phyloP scores from a whole-genome alignment of 2,329 filamentous ascomycete species.

The Emericellopsis cladophorae region DNA sequence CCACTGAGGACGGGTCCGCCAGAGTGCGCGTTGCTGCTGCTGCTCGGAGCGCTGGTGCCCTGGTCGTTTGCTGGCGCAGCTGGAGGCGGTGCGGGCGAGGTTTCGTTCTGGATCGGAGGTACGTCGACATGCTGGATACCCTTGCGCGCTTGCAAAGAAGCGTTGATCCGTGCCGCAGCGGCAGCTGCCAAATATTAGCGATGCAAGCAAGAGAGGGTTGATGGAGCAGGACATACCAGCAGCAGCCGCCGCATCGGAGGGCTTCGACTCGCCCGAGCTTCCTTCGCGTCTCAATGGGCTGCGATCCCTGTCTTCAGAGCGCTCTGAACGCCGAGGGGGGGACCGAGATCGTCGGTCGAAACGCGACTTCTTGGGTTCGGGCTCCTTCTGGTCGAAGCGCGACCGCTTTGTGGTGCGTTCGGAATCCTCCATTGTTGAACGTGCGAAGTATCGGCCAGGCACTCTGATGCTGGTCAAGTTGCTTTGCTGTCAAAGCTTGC shows the following conservation, averaged over 20 bases:
- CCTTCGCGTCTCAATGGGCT: constrained; percentile 53
- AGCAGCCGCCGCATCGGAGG: constrained; percentile 60
- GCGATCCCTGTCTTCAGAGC: constrained; percentile 64
- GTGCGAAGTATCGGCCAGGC: no score
- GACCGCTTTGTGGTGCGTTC: constrained; percentile 70
- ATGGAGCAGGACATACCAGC: constrained; percentile 42
- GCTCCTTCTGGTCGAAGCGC: constrained; percentile 86
- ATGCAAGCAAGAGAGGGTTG: constrained; percentile 1
- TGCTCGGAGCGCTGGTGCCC: constrained; percentile 17
- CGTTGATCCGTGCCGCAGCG: constrained; percentile 79
- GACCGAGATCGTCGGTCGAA: constrained; percentile 91
- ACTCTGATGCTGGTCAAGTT: no score
- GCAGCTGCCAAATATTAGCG: constrained; percentile 44
- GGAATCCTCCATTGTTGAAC: constrained; percentile 52
- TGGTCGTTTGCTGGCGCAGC: constrained; percentile 10
- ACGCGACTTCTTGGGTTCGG: constrained; percentile 67
- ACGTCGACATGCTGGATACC: constrained; percentile 85
- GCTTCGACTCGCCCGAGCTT: constrained; percentile 31
- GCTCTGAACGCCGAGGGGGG: constrained; percentile 43
- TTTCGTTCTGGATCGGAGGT: constrained; percentile 59
- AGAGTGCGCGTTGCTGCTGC: constrained; percentile 5
- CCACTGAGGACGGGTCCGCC: constrained; percentile 51
- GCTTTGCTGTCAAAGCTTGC: no score
- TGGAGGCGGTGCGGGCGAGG: constrained; percentile 24
- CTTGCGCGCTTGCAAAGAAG: constrained; percentile 73